phyloP scores from a whole-genome alignment of 2,329 filamentous ascomycete genomes.

The Verticillium isaacii region DNA sequence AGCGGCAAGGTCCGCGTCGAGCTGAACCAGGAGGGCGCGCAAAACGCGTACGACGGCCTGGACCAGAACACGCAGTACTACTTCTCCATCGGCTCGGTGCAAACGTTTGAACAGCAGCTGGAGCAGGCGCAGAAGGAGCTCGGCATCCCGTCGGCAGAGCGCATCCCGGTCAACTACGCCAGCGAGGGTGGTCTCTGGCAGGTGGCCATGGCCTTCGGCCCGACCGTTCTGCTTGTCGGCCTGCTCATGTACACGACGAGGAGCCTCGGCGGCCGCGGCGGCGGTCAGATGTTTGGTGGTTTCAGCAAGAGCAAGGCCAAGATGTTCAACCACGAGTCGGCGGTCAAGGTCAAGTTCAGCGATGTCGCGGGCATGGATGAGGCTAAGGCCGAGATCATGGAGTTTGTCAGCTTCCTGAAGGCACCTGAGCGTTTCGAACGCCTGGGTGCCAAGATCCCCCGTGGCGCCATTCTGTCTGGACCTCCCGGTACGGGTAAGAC shows the following conservation, averaged over 20 bases:
- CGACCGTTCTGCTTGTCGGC: constrained; percentile 81
- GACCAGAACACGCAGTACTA: constrained; percentile 74
- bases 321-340: constrained; percentile 95
- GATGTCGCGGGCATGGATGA: constrained; percentile 98
- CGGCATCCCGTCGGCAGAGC: constrained; percentile 77
- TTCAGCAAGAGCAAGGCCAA: constrained; percentile 96
- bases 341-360: constrained; percentile 93
- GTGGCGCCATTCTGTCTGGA: constrained; percentile 94
- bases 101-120: constrained; percentile 84
- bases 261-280: constrained; percentile 65
- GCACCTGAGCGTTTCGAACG: constrained; percentile 89
- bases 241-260: constrained; percentile 75
- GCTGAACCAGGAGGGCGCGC: constrained; percentile 69
- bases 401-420: constrained; percentile 96
- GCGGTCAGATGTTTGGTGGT: constrained; percentile 85
- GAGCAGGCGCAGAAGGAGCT: constrained; percentile 87
- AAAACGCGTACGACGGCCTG: constrained; percentile 65
- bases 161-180: constrained; percentile 87
- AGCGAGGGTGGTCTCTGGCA: constrained; percentile 71
- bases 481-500: constrained; percentile 99
- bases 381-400: constrained; percentile 97
- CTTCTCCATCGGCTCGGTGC: constrained; percentile 92
- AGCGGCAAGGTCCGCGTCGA: constrained; percentile 71
- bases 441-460: constrained; percentile 94
- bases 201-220: constrained; percentile 73